Evolutionary conservation across 2,329 filamentous ascomycete genomes (phyloP).

Genomic region (Scytalidium sp.): DNA sequence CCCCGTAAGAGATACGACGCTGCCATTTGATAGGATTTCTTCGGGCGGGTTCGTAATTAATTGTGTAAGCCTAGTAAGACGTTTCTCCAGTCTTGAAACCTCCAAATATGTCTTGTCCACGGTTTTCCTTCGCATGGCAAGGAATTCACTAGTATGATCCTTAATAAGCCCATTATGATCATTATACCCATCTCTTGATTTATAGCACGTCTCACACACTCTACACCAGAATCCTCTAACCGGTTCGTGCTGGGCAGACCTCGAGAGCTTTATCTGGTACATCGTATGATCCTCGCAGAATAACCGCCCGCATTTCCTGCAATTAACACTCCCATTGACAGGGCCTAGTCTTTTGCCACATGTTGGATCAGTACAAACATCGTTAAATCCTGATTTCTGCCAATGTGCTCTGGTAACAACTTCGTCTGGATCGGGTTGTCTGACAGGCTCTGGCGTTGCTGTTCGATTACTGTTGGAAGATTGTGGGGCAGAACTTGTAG

Average conservation of each 20-base stretch:
- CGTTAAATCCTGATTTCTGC: slow-evolving; percentile 73
- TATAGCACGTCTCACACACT: slow-evolving; percentile 99
- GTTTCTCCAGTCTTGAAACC: slow-evolving; percentile 84
- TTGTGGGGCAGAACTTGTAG: slow-evolving; percentile 26
- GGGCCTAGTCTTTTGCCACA: slow-evolving; percentile 79
- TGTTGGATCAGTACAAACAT: slow-evolving; percentile 81
- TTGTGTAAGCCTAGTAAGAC: slow-evolving; percentile 85
- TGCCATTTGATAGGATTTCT: slow-evolving; percentile 51
- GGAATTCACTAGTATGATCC: slow-evolving; percentile 72
- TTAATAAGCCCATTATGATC: slow-evolving; percentile 72
- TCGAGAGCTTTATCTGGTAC: slow-evolving; percentile 98
- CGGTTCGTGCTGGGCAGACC: slow-evolving; percentile 85
- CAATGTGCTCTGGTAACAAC: slow-evolving; percentile 85
- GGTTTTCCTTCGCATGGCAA: slow-evolving; percentile 66
- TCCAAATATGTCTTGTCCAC: slow-evolving; percentile 87
- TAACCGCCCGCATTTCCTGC: slow-evolving; percentile 84
- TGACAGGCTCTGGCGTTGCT: slow-evolving; percentile 25
- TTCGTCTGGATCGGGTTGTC: slow-evolving; percentile 76
- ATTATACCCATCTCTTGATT: slow-evolving; percentile 92
- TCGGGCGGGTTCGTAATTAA: slow-evolving; percentile 73
- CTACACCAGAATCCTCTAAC: slow-evolving; percentile 88
- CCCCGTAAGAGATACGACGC: slow-evolving; percentile 56
- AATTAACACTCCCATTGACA: slow-evolving; percentile 84
- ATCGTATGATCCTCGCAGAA: slow-evolving; percentile 99
- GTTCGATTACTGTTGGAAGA: slow-evolving; percentile 32